Percentiles rank a stretch among this genome's conserved stretches.
These are phyloP conservation scores for Metschnikowia vanudenii DNA, from an alignment of 805 yeast species.

Conservation along the genomic window DNA sequence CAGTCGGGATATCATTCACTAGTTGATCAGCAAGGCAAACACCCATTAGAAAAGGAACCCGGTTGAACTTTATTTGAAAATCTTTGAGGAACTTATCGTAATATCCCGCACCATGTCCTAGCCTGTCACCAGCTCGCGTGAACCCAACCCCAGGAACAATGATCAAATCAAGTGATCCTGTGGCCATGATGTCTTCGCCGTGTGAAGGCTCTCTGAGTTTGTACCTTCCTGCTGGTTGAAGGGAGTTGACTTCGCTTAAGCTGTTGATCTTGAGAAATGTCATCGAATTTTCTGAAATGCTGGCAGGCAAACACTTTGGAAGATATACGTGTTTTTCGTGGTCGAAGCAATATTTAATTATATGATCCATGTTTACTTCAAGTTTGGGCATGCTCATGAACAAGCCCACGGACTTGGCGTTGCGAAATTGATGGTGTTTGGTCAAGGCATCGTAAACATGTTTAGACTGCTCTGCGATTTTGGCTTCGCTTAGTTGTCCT, in stretches of 20 bases:
- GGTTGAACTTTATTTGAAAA: conserved; percentile 16
- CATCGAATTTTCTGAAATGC: conserved; percentile 40
- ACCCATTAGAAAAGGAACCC: conserved; percentile 52
- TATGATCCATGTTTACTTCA: conserved; percentile 60
- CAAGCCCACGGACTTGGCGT: conserved; percentile 55
- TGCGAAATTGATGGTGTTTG: conserved; percentile 35
- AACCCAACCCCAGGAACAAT: conserved; percentile 88
- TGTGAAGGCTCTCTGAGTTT: conserved; percentile 63
- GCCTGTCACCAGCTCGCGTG: conserved; percentile 47
- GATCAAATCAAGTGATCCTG: conserved; percentile 57
- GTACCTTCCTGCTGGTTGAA: conserved; percentile 69
- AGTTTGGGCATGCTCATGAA: conserved; percentile 74
- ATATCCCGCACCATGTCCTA: conserved; percentile 94
- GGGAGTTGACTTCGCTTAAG: conserved; percentile 39
- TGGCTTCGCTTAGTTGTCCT: conserved; percentile 14
- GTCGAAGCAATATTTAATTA: conserved; percentile 53
- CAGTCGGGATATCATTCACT: conserved; percentile 51
- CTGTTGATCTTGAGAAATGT: conserved; percentile 53
- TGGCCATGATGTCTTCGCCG: conserved; percentile 28
- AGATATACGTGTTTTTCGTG: conserved; percentile 53
- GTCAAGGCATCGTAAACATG: conserved; percentile 22
- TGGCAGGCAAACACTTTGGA: conserved; percentile 49
- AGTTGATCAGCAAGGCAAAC: conserved; percentile 66
- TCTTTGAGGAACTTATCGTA: conserved; percentile 62
- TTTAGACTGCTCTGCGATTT: conserved; percentile 27